These are phyloP conservation scores for Ceratocystis lukuohia DNA, from an alignment of 2,329 filamentous ascomycete species.

Conservation along the genomic window DNA sequence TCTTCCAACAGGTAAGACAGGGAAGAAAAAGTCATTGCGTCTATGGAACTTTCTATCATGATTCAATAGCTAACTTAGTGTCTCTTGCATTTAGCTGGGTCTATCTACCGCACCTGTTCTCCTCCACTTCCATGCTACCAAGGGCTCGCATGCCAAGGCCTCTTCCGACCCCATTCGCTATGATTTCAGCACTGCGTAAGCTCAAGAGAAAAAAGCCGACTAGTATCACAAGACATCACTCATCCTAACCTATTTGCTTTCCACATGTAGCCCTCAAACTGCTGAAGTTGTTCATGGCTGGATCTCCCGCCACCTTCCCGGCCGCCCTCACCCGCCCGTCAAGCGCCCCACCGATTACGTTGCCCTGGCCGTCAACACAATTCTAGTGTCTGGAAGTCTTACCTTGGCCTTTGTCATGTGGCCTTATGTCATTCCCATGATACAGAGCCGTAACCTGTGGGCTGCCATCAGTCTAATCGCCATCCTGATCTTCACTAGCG, in stretches of 20 bases:
- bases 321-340: slow-evolving; percentile 62
- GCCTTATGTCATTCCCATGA: slow-evolving; percentile 65
- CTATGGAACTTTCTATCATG: not conserved
- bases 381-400: slow-evolving; percentile 53
- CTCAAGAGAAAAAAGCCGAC: slow-evolving; percentile 6
- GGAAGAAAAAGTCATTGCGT: slow-evolving; percentile 35
- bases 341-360: slow-evolving; percentile 78
- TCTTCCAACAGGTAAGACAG: slow-evolving; percentile 66
- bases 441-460: slow-evolving; percentile 90
- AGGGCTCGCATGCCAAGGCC: slow-evolving; percentile 61
- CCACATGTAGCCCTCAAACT: slow-evolving; percentile 46
- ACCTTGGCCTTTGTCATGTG: slow-evolving; percentile 59
- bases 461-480: slow-evolving; percentile 76
- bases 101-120: slow-evolving; percentile 90
- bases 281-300: slow-evolving; percentile 71
- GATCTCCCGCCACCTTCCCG: slow-evolving; percentile 66
- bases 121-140: slow-evolving; percentile 67
- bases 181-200: slow-evolving; percentile 72
- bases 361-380: slow-evolving; percentile 54
- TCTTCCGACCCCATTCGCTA: slow-evolving; percentile 60
- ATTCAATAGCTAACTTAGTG: not conserved
- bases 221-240: not conserved
- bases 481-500: slow-evolving; percentile 85
- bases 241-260: slow-evolving; percentile 10
- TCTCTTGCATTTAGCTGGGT: slow-evolving; percentile 49